Evolutionary conservation across 371 early-diverging fungal genomes (phyloP).

Genomic region (Parasitella parasitica): DNA sequence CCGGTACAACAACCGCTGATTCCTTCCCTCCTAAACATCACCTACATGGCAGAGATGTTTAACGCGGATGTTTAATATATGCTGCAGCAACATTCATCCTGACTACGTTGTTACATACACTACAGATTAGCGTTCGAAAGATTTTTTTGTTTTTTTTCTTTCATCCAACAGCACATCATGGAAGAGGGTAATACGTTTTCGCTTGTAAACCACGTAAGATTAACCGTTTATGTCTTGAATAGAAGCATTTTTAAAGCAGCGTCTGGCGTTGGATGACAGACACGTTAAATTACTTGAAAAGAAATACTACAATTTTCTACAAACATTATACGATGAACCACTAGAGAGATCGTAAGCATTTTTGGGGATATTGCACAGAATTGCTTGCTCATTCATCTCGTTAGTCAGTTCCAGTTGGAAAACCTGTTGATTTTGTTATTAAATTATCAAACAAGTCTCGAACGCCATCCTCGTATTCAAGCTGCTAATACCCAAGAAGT

Average conservation of each 20-base stretch:
- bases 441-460: constrained; percentile 39
- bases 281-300: constrained; percentile 35
- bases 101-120: too few species aligned
- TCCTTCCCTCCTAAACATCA: too few species aligned
- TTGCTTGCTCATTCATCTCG: neutral
- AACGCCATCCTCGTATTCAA: constrained; percentile 41
- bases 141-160: neutral
- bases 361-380: neutral
- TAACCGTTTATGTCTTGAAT: neutral
- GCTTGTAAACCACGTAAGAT: neutral
- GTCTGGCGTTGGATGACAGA: constrained; percentile 49
- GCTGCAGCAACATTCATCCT: too few species aligned
- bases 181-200: constrained; percentile 1
- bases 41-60: too few species aligned
- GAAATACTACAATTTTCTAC: constrained; percentile 28
- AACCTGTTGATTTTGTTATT: constrained; percentile 31
- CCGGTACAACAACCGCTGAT: too few species aligned
- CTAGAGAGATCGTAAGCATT: constrained; percentile 34
- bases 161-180: neutral
- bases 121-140: neutral
- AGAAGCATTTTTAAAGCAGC: constrained; percentile 26
- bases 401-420: constrained; percentile 37
- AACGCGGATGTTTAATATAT: too few species aligned
- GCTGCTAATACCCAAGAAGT: constrained; percentile 51
- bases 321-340: constrained; percentile 26